These are phyloP conservation scores for Wickerhamomyces strasburgensis DNA, from an alignment of 805 yeast species.

Conservation along the genomic window DNA sequence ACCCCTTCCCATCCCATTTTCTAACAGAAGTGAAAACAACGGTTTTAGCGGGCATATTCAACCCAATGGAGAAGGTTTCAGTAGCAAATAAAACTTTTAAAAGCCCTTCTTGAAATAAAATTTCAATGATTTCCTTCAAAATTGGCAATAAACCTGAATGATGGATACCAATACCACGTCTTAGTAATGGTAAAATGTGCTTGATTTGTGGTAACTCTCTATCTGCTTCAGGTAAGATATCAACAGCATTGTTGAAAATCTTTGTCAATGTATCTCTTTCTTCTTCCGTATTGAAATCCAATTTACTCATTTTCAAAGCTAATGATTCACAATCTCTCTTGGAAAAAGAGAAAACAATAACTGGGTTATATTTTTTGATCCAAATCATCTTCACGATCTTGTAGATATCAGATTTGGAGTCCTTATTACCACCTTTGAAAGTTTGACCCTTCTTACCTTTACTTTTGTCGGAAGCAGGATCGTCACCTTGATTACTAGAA, in stretches of 20 bases:
- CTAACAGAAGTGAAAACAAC: slow-evolving; percentile 97
- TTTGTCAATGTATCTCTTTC: slow-evolving; percentile 89
- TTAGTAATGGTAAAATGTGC: slow-evolving; percentile 80
- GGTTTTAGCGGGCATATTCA: slow-evolving; percentile 99
- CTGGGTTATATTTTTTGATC: slow-evolving; percentile 94
- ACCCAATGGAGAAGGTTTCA: slow-evolving; percentile 96
- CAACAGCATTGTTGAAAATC: slow-evolving; percentile 87
- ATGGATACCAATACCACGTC: slow-evolving; percentile 97
- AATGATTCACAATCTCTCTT: slow-evolving; percentile 94
- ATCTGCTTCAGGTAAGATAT: slow-evolving; percentile 83
- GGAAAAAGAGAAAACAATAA: slow-evolving; percentile 96
- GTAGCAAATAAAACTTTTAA: slow-evolving; percentile 94
- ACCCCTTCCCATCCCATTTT: slow-evolving; percentile 96
- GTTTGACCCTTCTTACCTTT: slow-evolving; percentile 77
- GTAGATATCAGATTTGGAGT: slow-evolving; percentile 77
- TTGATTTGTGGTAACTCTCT: slow-evolving; percentile 92
- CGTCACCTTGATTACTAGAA: slow-evolving; percentile 78
- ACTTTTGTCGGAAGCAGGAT: slow-evolving; percentile 57
- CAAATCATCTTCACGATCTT: slow-evolving; percentile 98
- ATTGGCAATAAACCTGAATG: slow-evolving; percentile 95
- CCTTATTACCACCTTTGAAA: slow-evolving; percentile 80
- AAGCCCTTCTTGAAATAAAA: slow-evolving; percentile 94
- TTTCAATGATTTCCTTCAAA: slow-evolving; percentile 90
- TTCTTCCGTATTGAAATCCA: slow-evolving; percentile 90
- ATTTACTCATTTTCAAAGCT: slow-evolving; percentile 91